Base-by-base conservation (phyloP, 345 rosid species). In the Ceriops decandra region DNA sequence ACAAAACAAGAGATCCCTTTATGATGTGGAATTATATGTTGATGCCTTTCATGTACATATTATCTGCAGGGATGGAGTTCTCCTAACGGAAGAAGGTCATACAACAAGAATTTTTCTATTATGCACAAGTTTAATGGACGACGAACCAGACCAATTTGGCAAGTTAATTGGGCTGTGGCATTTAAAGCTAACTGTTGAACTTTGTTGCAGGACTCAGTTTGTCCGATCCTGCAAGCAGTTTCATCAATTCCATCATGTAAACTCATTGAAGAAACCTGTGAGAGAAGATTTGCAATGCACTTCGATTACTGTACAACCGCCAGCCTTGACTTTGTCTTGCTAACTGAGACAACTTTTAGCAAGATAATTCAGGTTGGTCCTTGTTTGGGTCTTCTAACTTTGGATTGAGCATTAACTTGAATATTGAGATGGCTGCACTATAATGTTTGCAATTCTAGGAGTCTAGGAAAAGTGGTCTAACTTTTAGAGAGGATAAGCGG, bases 51-150 rank as follows among this genome's bases (percentile, higher is more conserved):
- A 72, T 95, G 89, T 92, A 76, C 87, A 87, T 86, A 87, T 90
- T 85, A 87, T 81, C 83, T 92, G 98, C 98, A 95, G 99, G 98
- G 90, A 82, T 81, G 98, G 96, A 78, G 96, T 88, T 87, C 87
- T 87, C 80, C 76, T 91, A 83, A 62, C 83, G 91, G 96, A 87
- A 83, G 95, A 82, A 74, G 97, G 83, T 90, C 96, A 84, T 73
- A 82, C 95, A 75, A 78, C 98, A 72, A 80, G 81, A 82, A 75
- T 86, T 87, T 85, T 88, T 85, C 85, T 95, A 87, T 93, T 93
- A 85, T 91, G 93, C 85, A 85, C 95, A 81, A 92, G 85, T 92
- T 92, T 86, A 84, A 79, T 86, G 86, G 98, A 84, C 87, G 98
- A 76, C 68, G 96, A 90, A 91, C 92, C 90, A 86, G 93, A 89